A percentile compares a stretch with the other conserved stretches of the same genome.
Conservation (phyloP, 208 protist species). For the Crithidia fasciculata region DNA sequence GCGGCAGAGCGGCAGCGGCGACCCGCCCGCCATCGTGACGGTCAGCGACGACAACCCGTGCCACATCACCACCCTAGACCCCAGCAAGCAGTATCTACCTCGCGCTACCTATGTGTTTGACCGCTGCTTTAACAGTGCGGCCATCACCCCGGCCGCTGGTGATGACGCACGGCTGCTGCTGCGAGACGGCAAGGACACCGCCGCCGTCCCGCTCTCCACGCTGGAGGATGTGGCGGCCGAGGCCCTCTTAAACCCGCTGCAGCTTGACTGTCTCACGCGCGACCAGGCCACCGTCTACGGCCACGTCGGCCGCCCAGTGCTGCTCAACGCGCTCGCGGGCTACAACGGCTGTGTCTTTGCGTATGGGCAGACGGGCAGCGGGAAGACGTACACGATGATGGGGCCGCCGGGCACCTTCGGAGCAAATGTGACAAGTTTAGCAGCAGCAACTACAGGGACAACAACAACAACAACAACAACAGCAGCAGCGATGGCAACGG, state of each 20-base stretch:
- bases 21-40: constrained; percentile 37
- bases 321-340: constrained; percentile 76
- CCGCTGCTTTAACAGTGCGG: constrained; percentile 58
- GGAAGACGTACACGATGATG: constrained; percentile 96
- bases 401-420: constrained; percentile 43
- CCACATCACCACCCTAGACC: constrained; percentile 71
- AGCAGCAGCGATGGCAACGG: not conserved
- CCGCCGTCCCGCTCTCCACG: not conserved
- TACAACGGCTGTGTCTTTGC: constrained; percentile 92
- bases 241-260: constrained; percentile 15
- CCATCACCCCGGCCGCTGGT: not conserved
- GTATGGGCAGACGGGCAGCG: constrained; percentile 90
- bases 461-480: not conserved
- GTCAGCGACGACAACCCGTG: constrained; percentile 67
- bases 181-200: not conserved
- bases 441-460: not conserved
- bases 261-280: constrained; percentile 24
- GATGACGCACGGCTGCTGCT: constrained; percentile 18
- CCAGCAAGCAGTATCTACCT: constrained; percentile 38
- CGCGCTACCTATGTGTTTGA: constrained; percentile 77
- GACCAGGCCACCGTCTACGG: constrained; percentile 72
- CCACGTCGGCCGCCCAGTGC: constrained; percentile 65
- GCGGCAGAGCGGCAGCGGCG: constrained; percentile 4
- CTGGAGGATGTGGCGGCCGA: constrained; percentile 13
- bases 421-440: not conserved